Evolutionary conservation across 192 early-diverging fungal species (phyloP), one percentile per base, ranked within the genome.

Genomic region (Entomortierella beljakovae): DNA sequence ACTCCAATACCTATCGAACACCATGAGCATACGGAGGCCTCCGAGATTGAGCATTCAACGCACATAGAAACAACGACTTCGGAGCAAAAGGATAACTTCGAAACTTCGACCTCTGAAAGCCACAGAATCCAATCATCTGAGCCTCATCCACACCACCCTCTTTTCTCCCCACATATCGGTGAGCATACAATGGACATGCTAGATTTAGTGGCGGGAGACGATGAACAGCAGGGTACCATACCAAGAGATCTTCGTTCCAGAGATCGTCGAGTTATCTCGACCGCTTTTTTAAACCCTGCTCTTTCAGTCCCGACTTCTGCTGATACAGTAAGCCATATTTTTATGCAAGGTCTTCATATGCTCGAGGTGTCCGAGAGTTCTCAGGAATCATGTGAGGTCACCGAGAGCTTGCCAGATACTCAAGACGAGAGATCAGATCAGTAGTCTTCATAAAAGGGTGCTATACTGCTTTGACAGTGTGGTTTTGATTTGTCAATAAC

Each of bases 121-220:
- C 22, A 53, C 29, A 62, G 29, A 16, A 48, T 37, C 25, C 34
- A n/a, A 42, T 38, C 15, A 8, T 33, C 33, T 29, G 64, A 53
- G 25, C 43, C 23, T n/a, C n/a, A n/a, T n/a, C n/a, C n/a, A 29
- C 67, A 65, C 16, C 75, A 79, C 25, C 68, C 75, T 37, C 13
- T 70, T 23, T 69, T 79, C 28, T 38, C 60, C 10, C 26, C 61
- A 16, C 40, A 65, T 49, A 16, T 70, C n/a, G 67, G 57, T 15
- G 40, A 48, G 15, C 75, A 42, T 13, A 65, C 67, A 1, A 31
- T 79, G 46, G 61, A 64, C 11, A 57, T 79, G 60, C 26, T 79
- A 20, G 43, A 38, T 25, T 25, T 79, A 38, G 68, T 79, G 20
- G 48, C 62, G 11, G 75, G 65, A 22, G 62, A 65, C 31, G 51